These are phyloP conservation scores for Cryptococcus sp. DNA, from an alignment of 1,284 basidiomycete genomes.

Conservation along the genomic window DNA sequence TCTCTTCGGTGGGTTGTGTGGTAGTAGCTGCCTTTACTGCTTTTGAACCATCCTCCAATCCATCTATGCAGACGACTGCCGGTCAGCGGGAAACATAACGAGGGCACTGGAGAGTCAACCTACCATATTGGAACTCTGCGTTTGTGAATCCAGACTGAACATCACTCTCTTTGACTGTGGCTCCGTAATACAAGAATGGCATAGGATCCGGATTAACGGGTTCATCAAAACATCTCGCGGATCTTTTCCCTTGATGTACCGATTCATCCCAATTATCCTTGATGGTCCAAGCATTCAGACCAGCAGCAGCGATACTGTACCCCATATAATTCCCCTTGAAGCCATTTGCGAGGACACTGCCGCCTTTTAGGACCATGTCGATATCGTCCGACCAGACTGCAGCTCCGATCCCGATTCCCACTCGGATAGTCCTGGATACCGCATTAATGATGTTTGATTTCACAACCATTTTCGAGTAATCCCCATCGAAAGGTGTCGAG, in stretches of 20 bases:
- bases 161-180: slow-evolving; percentile 29
- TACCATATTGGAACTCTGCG: slow-evolving; percentile 46
- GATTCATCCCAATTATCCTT: slow-evolving; percentile 46
- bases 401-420: slow-evolving; percentile 51
- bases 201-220: slow-evolving; percentile 43
- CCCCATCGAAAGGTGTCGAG: slow-evolving; percentile 46
- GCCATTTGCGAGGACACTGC: slow-evolving; percentile 37
- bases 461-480: slow-evolving; percentile 46
- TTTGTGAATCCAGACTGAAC: slow-evolving; percentile 45
- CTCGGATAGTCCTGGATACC: slow-evolving; percentile 42
- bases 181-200: slow-evolving; percentile 36
- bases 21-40: slow-evolving; percentile 5
- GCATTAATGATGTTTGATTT: slow-evolving; percentile 47
- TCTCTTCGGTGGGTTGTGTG: neutral
- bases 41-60: slow-evolving; percentile 14
- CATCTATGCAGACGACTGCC: slow-evolving; percentile 39
- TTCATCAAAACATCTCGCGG: slow-evolving; percentile 44
- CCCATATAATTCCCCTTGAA: slow-evolving; percentile 47
- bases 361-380: slow-evolving; percentile 42
- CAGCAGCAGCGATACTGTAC: slow-evolving; percentile 47
- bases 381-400: slow-evolving; percentile 49
- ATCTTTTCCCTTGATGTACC: slow-evolving; percentile 37
- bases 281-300: slow-evolving; percentile 42
- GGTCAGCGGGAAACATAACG: neutral
- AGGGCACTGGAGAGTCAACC: slow-evolving; percentile 15